A percentile compares a stretch with the other conserved stretches of the same genome.
Conservation (phyloP, 805 yeast genomes). For the Yarrowia osloensis region DNA sequence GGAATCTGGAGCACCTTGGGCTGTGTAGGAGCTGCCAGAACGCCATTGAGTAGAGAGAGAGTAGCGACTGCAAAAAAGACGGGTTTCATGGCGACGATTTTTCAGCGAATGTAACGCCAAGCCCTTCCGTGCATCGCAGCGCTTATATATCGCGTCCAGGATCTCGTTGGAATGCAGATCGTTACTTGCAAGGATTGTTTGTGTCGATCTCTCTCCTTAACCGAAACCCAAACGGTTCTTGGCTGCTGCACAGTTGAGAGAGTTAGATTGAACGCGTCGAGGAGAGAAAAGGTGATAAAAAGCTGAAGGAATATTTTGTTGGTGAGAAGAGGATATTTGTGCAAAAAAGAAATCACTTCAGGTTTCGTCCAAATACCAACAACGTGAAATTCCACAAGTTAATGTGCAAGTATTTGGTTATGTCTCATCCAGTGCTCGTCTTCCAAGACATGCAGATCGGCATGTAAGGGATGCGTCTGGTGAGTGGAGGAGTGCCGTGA, state of each 20-base stretch:
- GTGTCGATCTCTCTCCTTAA: not conserved
- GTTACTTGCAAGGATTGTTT: not conserved
- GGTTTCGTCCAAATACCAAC: too few relatives aligned
- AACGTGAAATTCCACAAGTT: too few relatives aligned
- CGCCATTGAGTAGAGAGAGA: not conserved
- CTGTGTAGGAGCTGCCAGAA: not conserved
- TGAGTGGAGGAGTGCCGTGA: not conserved
- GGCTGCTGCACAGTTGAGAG: conserved; percentile 4
- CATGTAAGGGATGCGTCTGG: not conserved
- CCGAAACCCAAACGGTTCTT: not conserved
- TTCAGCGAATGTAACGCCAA: not conserved
- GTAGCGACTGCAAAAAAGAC: not conserved
- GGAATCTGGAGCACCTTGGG: not conserved
- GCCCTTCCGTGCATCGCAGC: not conserved
- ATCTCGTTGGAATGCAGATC: not conserved
- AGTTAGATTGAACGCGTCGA: not conserved
- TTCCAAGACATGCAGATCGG: not conserved
- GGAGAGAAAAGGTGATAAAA: too few relatives aligned
- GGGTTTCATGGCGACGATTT: not conserved
- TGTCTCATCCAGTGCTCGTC: too few relatives aligned
- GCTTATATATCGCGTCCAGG: not conserved
- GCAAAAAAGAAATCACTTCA: too few relatives aligned
- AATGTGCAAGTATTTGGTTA: too few relatives aligned
- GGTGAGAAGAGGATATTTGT: too few relatives aligned
- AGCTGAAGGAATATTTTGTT: too few relatives aligned